These are phyloP conservation scores for Danielia oregonensis DNA, from an alignment of 805 yeast species.

Conservation along the genomic window DNA sequence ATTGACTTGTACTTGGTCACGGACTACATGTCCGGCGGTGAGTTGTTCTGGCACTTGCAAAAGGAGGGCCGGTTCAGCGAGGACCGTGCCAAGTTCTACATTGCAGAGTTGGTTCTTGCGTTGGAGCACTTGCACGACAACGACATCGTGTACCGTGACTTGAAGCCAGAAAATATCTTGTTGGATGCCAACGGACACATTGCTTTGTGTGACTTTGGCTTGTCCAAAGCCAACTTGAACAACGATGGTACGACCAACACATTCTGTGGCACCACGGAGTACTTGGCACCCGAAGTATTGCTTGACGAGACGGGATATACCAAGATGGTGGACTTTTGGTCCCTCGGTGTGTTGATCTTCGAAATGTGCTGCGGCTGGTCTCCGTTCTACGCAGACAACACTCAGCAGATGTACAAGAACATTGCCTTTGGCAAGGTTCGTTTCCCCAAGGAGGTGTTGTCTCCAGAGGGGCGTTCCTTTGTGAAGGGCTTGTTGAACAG, in stretches of 20 bases:
- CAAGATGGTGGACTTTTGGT: conserved; percentile 99
- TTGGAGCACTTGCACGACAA: conserved; percentile 92
- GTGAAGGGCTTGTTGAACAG: conserved; percentile 93
- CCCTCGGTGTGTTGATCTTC: conserved; percentile 91
- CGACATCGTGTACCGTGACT: conserved; percentile 93
- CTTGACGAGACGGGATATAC: conserved; percentile 96
- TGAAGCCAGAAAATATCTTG: conserved; percentile 94
- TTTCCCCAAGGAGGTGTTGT: conserved; percentile 92
- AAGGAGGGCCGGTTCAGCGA: conserved; percentile 93
- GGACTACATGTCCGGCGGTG: conserved; percentile 98
- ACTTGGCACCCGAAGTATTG: conserved; percentile 93
- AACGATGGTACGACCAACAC: conserved; percentile 91
- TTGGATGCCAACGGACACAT: conserved; percentile 97
- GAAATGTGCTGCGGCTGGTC: conserved; percentile 99
- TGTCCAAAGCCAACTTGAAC: conserved; percentile 87
- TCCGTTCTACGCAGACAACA: conserved; percentile 95
- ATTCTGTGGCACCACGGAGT: conserved; percentile 97
- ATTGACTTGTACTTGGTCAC: conserved; percentile 89
- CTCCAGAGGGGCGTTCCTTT: conserved; percentile 90
- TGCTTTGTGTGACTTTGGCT: conserved; percentile 95
- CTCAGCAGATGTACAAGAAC: conserved; percentile 98
- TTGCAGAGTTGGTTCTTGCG: conserved; percentile 92
- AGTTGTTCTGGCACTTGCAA: conserved; percentile 93
- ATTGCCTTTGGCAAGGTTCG: conserved; percentile 98
- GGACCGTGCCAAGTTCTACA: conserved; percentile 92